A percentile compares a stretch with the other conserved stretches of the same genome.
phyloP scores from a whole-genome alignment of 2,329 filamentous ascomycete species.

The Diplodia sapinea region DNA sequence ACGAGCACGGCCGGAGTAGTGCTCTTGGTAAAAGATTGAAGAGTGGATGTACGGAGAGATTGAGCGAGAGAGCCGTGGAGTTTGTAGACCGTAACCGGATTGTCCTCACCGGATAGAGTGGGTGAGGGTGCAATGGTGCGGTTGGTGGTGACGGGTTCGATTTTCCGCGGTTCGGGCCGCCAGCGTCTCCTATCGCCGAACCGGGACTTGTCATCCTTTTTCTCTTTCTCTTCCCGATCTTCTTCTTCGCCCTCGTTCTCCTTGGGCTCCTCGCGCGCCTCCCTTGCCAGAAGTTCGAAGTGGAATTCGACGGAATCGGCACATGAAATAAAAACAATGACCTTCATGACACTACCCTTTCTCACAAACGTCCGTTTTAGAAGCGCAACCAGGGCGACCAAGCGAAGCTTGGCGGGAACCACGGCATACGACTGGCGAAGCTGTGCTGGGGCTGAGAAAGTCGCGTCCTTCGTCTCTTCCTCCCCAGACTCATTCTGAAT shows the following conservation, averaged over 20 bases:
- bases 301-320: slow-evolving; percentile 98
- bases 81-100: slow-evolving; percentile 79
- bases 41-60: slow-evolving; percentile 82
- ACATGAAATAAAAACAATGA: slow-evolving; percentile 95
- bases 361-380: slow-evolving; percentile 87
- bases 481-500: slow-evolving; percentile 70
- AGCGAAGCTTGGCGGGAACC: slow-evolving; percentile 83
- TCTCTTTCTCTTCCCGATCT: slow-evolving; percentile 33
- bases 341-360: slow-evolving; percentile 92
- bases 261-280: background rate
- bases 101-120: slow-evolving; percentile 73
- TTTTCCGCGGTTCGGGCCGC: slow-evolving; percentile 33
- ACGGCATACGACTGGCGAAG: slow-evolving; percentile 91
- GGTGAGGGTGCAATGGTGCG: slow-evolving; percentile 64
- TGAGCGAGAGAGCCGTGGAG: slow-evolving; percentile 93
- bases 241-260: slow-evolving; percentile 33
- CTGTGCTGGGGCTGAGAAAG: slow-evolving; percentile 85
- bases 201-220: slow-evolving; percentile 37
- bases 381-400: slow-evolving; percentile 84
- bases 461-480: slow-evolving; percentile 54
- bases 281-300: slow-evolving; percentile 74
- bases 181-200: slow-evolving; percentile 13
- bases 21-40: slow-evolving; percentile 77
- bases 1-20: slow-evolving; percentile 80
- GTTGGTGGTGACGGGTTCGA: slow-evolving; percentile 53